Base-by-base conservation (phyloP, 352 stramenopile genomes). In the Phytophthora chlamydospora region DNA sequence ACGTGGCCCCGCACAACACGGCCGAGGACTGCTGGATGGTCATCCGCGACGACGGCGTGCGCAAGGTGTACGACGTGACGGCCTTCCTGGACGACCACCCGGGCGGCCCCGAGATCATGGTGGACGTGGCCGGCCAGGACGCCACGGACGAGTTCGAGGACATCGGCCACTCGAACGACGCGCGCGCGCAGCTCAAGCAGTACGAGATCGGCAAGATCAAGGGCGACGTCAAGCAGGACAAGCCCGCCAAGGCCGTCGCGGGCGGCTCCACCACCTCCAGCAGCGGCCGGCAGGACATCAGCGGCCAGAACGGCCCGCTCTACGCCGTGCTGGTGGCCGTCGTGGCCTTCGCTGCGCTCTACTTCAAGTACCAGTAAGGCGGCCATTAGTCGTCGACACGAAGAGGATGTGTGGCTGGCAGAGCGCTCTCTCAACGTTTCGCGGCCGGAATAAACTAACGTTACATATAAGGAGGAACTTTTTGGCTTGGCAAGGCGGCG, bases 41-140 rank as follows among this genome's bases (percentile, higher is more conserved):
- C 66, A 80, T 95, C 59, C 71, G 77, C 33, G 71, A 84, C 5
- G 72, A 85, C 10, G 87, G 87, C 46, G 48, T 85, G 11, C 77
- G 77, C 63, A 97, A 98, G 76, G 96, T 99, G 19, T 99, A 99
- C 75, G 95, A 99, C 73, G 93, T 99, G 33, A 98, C 96, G 17
- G 86, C 88, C 49, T 99, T 99, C 82, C 81, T 99, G 48, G 96
- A 99, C 67, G 96, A 99, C 75, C 97, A 99, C 80, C 97, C 97
- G n/a, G 97, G 97, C 71, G 97, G 97, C 49, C 91, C 97, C 8
- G 97, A 99, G 81, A 97, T 99, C 57, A 92, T 99, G 70, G 75
- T 99, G 47, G 97, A 98, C 62, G 80, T 98, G 58, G 93, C 91
- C 21, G 96, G 95, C 43, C 78, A 93, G 68, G 93, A 98, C 75